Evolutionary conservation across 805 yeast species (phyloP).

Genomic region (Candida nemodendra): DNA sequence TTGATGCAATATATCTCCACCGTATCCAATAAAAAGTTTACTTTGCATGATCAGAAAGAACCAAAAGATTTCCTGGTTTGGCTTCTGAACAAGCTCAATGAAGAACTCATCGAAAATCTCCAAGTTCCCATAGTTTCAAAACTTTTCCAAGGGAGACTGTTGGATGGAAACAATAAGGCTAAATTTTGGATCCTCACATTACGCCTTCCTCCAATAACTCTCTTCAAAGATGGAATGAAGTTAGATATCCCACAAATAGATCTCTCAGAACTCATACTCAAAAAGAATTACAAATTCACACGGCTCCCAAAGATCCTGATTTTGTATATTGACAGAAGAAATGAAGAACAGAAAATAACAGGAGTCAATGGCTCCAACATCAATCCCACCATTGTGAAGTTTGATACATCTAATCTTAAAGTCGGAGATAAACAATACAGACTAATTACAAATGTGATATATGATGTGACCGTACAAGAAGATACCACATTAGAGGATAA

Average conservation of each 20-base stretch:
- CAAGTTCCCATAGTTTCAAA: slow-evolving; percentile 31
- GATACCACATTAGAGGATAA: slow-evolving; percentile 1
- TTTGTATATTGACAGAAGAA: slow-evolving; percentile 56
- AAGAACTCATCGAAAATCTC: slow-evolving; percentile 21
- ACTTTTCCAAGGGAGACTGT: slow-evolving; percentile 54
- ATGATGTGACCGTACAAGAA: slow-evolving; percentile 24
- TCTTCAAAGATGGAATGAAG: slow-evolving; percentile 50
- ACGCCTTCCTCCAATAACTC: slow-evolving; percentile 57
- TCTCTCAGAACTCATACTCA: slow-evolving; percentile 42
- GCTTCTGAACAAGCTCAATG: slow-evolving; percentile 50
- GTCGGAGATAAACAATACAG: slow-evolving; percentile 36
- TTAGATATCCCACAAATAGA: slow-evolving; percentile 51
- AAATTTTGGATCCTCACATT: slow-evolving; percentile 57
- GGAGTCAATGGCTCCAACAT: slow-evolving; percentile 39
- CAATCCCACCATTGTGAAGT: slow-evolving; percentile 64
- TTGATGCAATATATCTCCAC: slow-evolving; percentile 49
- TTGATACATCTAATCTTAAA: slow-evolving; percentile 40
- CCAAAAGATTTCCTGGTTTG: slow-evolving; percentile 62
- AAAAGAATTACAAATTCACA: slow-evolving; percentile 38
- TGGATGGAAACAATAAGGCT: slow-evolving; percentile 19
- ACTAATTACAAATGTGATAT: slow-evolving; percentile 49
- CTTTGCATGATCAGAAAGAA: slow-evolving; percentile 38
- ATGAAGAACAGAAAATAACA: slow-evolving; percentile 30
- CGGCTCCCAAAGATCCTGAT: slow-evolving; percentile 54
- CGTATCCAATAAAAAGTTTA: slow-evolving; percentile 43